Evolutionary conservation across 1,284 basidiomycete genomes (phyloP), one percentile per base, ranked within the genome.

Genomic region (Golubevia sp.): DNA sequence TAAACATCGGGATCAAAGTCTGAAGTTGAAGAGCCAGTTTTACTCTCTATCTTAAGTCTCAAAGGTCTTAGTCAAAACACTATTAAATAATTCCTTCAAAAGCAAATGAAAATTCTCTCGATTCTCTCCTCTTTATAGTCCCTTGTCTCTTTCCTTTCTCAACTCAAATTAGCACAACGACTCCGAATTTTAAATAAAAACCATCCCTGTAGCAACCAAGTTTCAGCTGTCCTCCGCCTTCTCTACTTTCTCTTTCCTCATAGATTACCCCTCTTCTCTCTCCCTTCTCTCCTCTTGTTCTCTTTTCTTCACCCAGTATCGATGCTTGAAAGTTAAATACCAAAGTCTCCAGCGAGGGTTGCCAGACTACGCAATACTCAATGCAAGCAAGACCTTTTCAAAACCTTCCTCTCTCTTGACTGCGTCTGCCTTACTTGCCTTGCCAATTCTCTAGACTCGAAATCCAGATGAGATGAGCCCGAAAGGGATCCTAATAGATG

Each of bases 171-270:
- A 56, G 15, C 55, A 56, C 25, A 6, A n/a, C 23, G 21, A 57
- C 56, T 49, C 49, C 30, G 3, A 1, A 3, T 49, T 49, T 23
- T 18, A 26, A 4, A 21, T 48, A 44, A 27, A 74, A 76, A 73
- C 76, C 66, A 20, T 3, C 54, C n/a, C 11, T 55, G 49, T 52
- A 26, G 23, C 27, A 55, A 26, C 54, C 54, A 6, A 20, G 6
- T 11, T 25, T 44, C 4, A 18, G 56, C 18, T 48, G 11, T 2
- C 51, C 51, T n/a, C 7, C 51, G 23, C 7, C 27, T 6, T 26
- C 51, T 7, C 27, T 53, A 26, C 51, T 26, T 6, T 53, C 7
- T 26, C 51, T 15, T n/a, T 6, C 51, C 7, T n/a, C n/a, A 26
- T 26, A 15, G 15, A 7, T 6, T n/a, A 26, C 51, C n/a, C n/a